Evolutionary conservation across 306 rosid species (phyloP).

Genomic region (Canavalia gladiata): DNA sequence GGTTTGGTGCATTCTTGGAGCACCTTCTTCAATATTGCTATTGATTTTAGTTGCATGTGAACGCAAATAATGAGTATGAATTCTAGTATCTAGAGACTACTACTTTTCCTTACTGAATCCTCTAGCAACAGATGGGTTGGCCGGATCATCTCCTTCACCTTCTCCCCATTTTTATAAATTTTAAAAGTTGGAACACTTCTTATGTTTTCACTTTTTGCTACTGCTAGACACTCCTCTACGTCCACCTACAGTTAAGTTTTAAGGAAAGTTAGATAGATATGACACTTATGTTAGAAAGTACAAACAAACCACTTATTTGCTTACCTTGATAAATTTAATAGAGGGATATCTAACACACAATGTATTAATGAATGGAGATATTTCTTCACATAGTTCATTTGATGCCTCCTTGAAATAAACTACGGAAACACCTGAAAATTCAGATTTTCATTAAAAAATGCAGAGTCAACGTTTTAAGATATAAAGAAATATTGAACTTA

Average conservation of each 20-base stretch:
- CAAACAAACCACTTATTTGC: constrained; percentile 2
- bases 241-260: constrained; percentile 65
- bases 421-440: constrained; percentile 75
- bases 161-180: constrained; percentile 82
- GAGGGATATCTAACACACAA: constrained; percentile 85
- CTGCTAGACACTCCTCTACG: constrained; percentile 71
- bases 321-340: constrained; percentile 78
- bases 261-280: constrained; percentile 38
- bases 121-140: constrained; percentile 80
- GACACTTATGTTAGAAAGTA: neutral
- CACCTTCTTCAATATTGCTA: constrained; percentile 51
- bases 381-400: constrained; percentile 73
- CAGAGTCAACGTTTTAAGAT: constrained; percentile 29
- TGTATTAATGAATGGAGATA: constrained; percentile 84
- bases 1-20: constrained; percentile 50
- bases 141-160: constrained; percentile 80
- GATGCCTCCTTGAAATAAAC: constrained; percentile 80
- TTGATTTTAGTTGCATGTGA: constrained; percentile 40
- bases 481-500: constrained; percentile 48
- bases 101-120: constrained; percentile 72
- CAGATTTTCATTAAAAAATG: constrained; percentile 38
- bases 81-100: constrained; percentile 52
- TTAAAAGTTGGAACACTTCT: constrained; percentile 78
- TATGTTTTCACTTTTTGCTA: constrained; percentile 79
- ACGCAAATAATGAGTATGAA: constrained; percentile 49